Evolutionary conservation across 352 stramenopile genomes (phyloP).

Genomic region (Peronospora destructor): DNA sequence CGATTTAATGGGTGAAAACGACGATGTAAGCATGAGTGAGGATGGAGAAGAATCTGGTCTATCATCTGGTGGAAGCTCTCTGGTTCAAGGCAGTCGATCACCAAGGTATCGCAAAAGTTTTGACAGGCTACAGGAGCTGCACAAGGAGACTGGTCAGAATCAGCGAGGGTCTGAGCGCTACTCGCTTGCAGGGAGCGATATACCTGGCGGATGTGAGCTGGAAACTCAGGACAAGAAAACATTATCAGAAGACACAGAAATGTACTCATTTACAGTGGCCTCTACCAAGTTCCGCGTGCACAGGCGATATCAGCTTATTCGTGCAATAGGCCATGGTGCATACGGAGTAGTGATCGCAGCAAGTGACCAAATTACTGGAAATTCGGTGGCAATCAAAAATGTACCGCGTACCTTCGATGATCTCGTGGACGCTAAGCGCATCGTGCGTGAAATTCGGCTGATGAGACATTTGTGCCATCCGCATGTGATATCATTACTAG

Average conservation of each 20-base stretch:
- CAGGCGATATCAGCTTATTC: slow-evolving; percentile 77
- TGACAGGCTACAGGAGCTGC: slow-evolving; percentile 58
- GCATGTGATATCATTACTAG: slow-evolving; percentile 64
- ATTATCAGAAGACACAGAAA: slow-evolving; percentile 37
- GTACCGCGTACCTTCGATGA: slow-evolving; percentile 82
- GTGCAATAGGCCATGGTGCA: slow-evolving; percentile 68
- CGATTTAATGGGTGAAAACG: slow-evolving; percentile 31
- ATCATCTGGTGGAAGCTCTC: slow-evolving; percentile 15
- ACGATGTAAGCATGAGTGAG: slow-evolving; percentile 18
- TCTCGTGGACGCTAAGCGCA: slow-evolving; percentile 77
- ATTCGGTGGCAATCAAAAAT: slow-evolving; percentile 83
- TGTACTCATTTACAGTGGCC: slow-evolving; percentile 80
- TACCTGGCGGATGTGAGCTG: slow-evolving; percentile 14
- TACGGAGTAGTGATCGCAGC: slow-evolving; percentile 79
- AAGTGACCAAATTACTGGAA: slow-evolving; percentile 73
- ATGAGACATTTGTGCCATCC: slow-evolving; percentile 73
- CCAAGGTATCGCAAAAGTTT: slow-evolving; percentile 69
- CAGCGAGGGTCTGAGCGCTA: slow-evolving; percentile 31
- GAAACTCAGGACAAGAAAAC: slow-evolving; percentile 14
- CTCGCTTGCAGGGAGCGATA: slow-evolving; percentile 18
- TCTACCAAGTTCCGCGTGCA: slow-evolving; percentile 83
- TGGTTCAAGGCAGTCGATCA: slow-evolving; percentile 22
- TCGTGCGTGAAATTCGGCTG: slow-evolving; percentile 77
- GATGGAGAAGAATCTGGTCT: slow-evolving; percentile 19
- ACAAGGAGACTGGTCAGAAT: slow-evolving; percentile 61